These are phyloP conservation scores for Prosopis cineraria DNA, from an alignment of 306 rosid species.

Conservation along the genomic window DNA sequence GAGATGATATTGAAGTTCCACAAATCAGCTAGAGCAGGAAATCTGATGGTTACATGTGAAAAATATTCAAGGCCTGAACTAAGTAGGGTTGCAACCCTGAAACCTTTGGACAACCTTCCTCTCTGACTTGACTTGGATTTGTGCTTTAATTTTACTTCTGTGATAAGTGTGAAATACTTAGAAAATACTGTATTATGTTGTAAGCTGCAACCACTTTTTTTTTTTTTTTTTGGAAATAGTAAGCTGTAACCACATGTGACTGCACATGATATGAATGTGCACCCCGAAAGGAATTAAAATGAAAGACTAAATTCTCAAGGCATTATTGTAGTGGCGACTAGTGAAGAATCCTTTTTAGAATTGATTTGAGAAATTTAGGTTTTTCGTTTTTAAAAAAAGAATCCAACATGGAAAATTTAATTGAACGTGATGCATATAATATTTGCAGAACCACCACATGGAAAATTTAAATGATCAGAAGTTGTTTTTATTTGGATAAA, in stretches of 20 bases:
- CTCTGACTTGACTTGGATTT: slow-evolving; percentile 34
- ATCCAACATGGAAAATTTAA: no score
- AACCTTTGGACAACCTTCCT: slow-evolving; percentile 70
- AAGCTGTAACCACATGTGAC: not conserved
- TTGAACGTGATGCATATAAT: no score
- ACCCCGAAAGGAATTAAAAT: not conserved
- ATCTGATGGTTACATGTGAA: slow-evolving; percentile 62
- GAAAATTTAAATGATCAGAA: no score
- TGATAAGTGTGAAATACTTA: not conserved
- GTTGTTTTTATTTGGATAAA: no score
- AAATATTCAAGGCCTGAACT: slow-evolving; percentile 63
- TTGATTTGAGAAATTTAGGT: not conserved
- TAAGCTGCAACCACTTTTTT: slow-evolving; percentile 16
- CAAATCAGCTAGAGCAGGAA: slow-evolving; percentile 61
- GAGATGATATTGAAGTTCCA: slow-evolving; percentile 77
- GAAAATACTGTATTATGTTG: slow-evolving; percentile 15
- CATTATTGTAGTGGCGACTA: not conserved
- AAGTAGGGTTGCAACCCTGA: slow-evolving; percentile 57
- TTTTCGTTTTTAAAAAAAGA: no score
- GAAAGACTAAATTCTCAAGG: not conserved
- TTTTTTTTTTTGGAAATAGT: no score
- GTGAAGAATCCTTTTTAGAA: not conserved
- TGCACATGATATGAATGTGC: not conserved
- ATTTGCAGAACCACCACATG: no score
- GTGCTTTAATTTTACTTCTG: not conserved